Conservation (phyloP, 2,329 filamentous ascomycete species). For the Chrysosporium keratinophilum region DNA sequence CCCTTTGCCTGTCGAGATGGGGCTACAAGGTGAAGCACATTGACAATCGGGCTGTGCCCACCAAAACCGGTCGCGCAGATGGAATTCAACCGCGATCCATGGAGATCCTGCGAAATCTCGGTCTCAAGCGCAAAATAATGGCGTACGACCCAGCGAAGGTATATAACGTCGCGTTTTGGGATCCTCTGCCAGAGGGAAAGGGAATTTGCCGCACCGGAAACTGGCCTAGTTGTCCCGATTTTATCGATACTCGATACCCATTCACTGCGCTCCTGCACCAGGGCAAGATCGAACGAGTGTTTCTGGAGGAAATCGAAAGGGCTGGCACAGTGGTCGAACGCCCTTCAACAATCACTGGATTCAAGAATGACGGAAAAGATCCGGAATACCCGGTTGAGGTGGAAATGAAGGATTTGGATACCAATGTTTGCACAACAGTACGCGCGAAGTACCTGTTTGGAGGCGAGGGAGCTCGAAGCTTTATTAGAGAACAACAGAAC, state of each 20-base stretch:
- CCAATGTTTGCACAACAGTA: constrained; percentile 36
- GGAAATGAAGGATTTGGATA: constrained; percentile 41
- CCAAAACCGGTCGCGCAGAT: constrained; percentile 37
- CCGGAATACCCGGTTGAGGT: constrained; percentile 57
- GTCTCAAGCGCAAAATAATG: constrained; percentile 32
- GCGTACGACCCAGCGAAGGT: constrained; percentile 63
- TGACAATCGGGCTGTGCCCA: constrained; percentile 32
- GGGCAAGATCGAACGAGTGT: constrained; percentile 60
- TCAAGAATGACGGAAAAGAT: constrained; percentile 54
- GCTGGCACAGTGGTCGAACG: constrained; percentile 47
- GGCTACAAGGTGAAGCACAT: constrained; percentile 89
- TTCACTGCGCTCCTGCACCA: constrained; percentile 64
- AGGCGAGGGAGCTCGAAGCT: constrained; percentile 59
- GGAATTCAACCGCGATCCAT: constrained; percentile 37
- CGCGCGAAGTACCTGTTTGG: constrained; percentile 61
- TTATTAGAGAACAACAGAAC: constrained; percentile 48
- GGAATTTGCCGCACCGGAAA: constrained; percentile 53
- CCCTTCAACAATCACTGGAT: constrained; percentile 53
- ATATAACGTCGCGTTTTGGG: constrained; percentile 60
- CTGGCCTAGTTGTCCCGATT: constrained; percentile 82
- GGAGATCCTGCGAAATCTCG: constrained; percentile 36
- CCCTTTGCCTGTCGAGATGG: constrained; percentile 80
- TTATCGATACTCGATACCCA: constrained; percentile 57
- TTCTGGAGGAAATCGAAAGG: constrained; percentile 55
- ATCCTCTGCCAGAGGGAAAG: constrained; percentile 42